These are phyloP conservation scores for Echium plantagineum DNA, from an alignment of 257 asterid genomes.

Conservation along the genomic window DNA sequence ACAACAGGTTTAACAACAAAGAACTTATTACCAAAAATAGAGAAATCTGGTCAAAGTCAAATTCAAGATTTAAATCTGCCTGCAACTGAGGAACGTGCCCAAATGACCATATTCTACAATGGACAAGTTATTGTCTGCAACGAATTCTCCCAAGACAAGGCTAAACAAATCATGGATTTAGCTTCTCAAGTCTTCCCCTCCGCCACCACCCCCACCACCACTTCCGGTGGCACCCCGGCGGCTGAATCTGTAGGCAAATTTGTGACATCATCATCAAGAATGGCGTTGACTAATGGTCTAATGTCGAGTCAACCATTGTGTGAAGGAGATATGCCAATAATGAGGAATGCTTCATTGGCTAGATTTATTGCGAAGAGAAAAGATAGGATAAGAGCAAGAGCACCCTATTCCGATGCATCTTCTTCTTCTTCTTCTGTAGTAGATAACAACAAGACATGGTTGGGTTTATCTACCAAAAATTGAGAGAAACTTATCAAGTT, in stretches of 20 bases:
- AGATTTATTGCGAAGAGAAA: not conserved
- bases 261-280: too few species aligned
- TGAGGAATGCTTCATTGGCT: not conserved
- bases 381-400: not conserved
- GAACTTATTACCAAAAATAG: constrained; percentile 32
- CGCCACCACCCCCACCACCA: too few species aligned
- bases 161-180: constrained; percentile 14
- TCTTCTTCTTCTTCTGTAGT: not conserved
- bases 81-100: constrained; percentile 11
- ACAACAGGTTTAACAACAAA: constrained; percentile 32
- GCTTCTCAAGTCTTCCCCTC: not conserved
- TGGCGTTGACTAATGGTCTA: not conserved
- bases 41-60: constrained; percentile 16
- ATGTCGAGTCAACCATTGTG: not conserved
- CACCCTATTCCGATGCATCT: not conserved
- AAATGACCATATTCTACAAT: constrained; percentile 21
- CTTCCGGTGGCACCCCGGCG: too few species aligned
- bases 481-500: too few species aligned
- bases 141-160: constrained; percentile 23
- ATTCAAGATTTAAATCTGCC: constrained; percentile 12
- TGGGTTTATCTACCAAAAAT: not conserved
- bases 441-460: not conserved
- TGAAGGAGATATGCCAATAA: not conserved
- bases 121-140: constrained; percentile 22
- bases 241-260: too few species aligned